A percentile compares a stretch with the other conserved stretches of the same genome.
These are phyloP conservation scores for Cylindrotheca fusiformis DNA, from an alignment of 108 stramenopile genomes.

Conservation along the genomic window DNA sequence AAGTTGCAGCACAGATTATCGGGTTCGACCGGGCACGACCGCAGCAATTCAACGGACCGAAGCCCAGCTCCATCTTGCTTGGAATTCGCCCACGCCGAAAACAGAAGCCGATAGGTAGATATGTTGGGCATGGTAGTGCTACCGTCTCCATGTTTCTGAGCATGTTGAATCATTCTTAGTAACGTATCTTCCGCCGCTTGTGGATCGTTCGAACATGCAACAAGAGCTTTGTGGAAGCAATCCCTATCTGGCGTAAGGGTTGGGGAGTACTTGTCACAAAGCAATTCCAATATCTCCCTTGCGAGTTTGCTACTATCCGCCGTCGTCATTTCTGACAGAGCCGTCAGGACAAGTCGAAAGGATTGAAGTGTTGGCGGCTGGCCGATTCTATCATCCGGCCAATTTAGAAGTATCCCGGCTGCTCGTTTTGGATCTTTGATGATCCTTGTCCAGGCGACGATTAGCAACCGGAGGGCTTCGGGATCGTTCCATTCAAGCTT, in stretches of 20 bases:
- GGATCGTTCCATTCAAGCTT: conserved; percentile 13
- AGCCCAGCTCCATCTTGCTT: not conserved
- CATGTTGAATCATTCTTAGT: not conserved
- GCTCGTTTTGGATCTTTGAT: conserved; percentile 6
- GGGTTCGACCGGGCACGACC: not conserved
- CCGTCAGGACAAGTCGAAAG: conserved; percentile 16
- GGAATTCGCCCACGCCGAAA: conserved; percentile 1
- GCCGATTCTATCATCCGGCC: not conserved
- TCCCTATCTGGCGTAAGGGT: conserved; percentile 26
- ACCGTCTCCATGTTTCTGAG: not conserved
- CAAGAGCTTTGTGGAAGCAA: conserved; percentile 25
- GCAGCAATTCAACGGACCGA: not conserved
- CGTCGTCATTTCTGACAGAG: not conserved
- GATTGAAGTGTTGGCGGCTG: conserved; percentile 10
- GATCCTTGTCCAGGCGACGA: conserved; percentile 6
- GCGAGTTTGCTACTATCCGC: not conserved
- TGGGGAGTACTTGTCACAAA: not conserved
- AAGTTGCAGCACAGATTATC: conserved; percentile 27
- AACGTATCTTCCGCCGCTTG: not conserved
- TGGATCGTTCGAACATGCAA: conserved; percentile 10
- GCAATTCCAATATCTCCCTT: not conserved
- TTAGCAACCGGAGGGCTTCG: conserved; percentile 1
- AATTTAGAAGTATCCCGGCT: conserved; percentile 19
- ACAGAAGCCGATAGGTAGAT: conserved; percentile 12
- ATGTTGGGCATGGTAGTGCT: conserved; percentile 8